Conservation (phyloP, 306 rosid genomes). For the Malus fusca region DNA sequence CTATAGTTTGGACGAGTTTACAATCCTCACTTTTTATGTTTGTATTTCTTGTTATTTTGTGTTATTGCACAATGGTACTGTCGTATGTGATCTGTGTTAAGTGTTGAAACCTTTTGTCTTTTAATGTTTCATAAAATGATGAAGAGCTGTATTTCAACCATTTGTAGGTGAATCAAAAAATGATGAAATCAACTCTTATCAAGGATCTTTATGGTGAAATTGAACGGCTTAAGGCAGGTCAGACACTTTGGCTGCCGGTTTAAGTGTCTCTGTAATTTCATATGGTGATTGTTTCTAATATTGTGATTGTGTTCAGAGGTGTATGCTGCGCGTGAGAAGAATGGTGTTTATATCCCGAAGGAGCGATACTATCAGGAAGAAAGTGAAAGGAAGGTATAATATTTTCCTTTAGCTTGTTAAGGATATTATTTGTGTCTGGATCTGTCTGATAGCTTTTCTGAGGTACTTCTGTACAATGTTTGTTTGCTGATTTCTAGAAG, state of each 20-base stretch:
- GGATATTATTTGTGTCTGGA: neutral
- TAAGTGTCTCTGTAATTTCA: neutral
- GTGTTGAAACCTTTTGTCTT: neutral
- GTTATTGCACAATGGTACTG: neutral
- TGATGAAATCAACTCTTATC: constrained; percentile 96
- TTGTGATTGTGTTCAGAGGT: constrained; percentile 56
- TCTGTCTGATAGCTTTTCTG: neutral
- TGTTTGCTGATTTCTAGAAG: neutral
- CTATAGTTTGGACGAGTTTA: neutral
- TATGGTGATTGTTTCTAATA: neutral
- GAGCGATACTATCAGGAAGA: constrained; percentile 90
- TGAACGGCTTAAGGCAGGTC: constrained; percentile 85
- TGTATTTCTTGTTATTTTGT: neutral
- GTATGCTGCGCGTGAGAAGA: constrained; percentile 93
- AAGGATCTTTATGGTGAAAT: constrained; percentile 98
- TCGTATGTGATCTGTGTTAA: neutral
- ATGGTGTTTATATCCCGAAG: constrained; percentile 92
- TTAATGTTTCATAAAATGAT: neutral
- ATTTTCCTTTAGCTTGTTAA: neutral
- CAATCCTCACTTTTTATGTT: neutral
- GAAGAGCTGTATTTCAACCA: neutral
- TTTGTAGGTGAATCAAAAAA: constrained; percentile 79
- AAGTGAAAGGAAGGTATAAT: constrained; percentile 70
- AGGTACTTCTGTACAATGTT: neutral
- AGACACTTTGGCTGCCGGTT: constrained; percentile 18